phyloP scores from a whole-genome alignment of 2,329 filamentous ascomycete species.

The Penicillium brevicompactum region DNA sequence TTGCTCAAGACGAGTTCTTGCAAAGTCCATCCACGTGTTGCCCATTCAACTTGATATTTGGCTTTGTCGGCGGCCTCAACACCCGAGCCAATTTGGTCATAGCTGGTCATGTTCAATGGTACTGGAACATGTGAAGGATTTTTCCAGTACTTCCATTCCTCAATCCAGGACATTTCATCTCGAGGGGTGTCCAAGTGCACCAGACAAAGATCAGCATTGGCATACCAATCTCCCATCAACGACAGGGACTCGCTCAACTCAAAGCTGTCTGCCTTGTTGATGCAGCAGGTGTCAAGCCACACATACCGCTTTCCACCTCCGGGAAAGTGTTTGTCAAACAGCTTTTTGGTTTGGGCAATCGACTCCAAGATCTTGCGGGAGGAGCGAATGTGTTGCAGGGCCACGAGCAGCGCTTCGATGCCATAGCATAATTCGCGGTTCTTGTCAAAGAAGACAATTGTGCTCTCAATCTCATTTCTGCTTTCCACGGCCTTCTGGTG shows the following conservation, averaged over 20 bases:
- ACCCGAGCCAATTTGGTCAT: background rate
- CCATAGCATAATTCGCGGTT: conserved; percentile 7
- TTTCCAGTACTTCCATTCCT: conserved; percentile 10
- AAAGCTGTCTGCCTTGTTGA: conserved; percentile 21
- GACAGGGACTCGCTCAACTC: conserved; percentile 25
- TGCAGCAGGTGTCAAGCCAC: conserved; percentile 30
- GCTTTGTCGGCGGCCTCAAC: background rate
- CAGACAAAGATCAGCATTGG: conserved; percentile 21
- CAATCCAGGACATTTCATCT: conserved; percentile 9
- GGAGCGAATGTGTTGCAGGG: conserved; percentile 9
- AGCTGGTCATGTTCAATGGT: conserved; percentile 3
- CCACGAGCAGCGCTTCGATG: conserved; percentile 5
- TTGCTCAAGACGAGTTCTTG: conserved; percentile 34
- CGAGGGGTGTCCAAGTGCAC: conserved; percentile 18
- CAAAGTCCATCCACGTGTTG: conserved; percentile 25
- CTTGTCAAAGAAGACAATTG: background rate
- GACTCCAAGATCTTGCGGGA: conserved; percentile 8
- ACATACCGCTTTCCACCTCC: conserved; percentile 17
- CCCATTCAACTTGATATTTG: conserved; percentile 15
- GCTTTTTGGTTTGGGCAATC: conserved; percentile 6
- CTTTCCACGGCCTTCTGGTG: background rate
- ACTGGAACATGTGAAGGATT: conserved; percentile 3
- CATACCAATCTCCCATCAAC: conserved; percentile 27
- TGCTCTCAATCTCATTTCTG: background rate
- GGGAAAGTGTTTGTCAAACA: conserved; percentile 12